Base-by-base conservation (phyloP, 805 yeast genomes). In the Priceomyces haplophilus region DNA sequence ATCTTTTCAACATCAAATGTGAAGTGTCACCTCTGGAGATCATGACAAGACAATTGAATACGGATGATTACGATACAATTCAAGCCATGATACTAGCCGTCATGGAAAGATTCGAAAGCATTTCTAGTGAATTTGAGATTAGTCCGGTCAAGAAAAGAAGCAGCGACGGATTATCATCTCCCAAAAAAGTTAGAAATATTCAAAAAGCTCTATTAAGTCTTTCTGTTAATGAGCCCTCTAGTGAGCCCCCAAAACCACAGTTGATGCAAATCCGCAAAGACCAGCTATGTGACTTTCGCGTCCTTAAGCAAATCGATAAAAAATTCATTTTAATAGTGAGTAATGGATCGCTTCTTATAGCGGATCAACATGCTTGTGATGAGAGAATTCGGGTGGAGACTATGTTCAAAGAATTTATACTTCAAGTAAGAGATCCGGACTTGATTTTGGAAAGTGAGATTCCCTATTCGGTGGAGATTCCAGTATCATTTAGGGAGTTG, bases 281-380 rank as follows among this genome's bases (percentile, higher is more conserved):
- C 1, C 55, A 59, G 21, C 41, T 71, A 8, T 27, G 34, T 1
- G 23, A 46, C 1, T 52, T 37, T 34, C 39, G 49, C 6, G 69
- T 80, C 0, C 64, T 83, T 4, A 67, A 74, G 3, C 95, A 87
- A 55, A 62, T 85, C 2, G 87, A 80, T 36, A 53, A 61, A 3
- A 85, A 83, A 54, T 86, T 86, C 53, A 78, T 88, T 7, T 62
- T 88, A 3, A 58, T 76, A 2, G 35, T 38, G 1, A n/a, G 53
- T 1, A 25, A 47, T 1, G 46, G 47, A 6, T 35, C 54, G 0
- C 50, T 78, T 12, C 58, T 78, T 16, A 61, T 78, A 1, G 52
- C 85, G 4, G 96, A 88, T 55, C 96, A 88, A 53, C 96, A 88
- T 65, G 96, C 96, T 0, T 79, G 83, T 41, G 95, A 85, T 61